Percentiles rank a stretch among this genome's conserved stretches.
Evolutionary conservation across 2,329 filamentous ascomycete species (phyloP).

Genomic region (Phaeosphaeriaceae sp.): DNA sequence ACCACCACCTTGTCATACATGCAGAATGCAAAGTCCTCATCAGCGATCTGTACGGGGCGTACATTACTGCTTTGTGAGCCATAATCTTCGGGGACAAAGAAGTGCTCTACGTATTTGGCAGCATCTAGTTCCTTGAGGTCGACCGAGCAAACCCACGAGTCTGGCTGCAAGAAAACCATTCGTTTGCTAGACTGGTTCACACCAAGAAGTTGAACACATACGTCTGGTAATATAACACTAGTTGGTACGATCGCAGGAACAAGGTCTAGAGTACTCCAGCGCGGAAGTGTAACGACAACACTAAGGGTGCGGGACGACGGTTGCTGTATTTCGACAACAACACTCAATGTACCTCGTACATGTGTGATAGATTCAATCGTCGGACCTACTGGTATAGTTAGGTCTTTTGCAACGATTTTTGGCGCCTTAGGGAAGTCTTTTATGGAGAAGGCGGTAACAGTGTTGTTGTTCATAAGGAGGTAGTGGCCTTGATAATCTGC

Average conservation of each 20-base stretch:
- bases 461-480: background rate
- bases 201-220: too few relatives aligned
- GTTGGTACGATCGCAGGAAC: too few relatives aligned
- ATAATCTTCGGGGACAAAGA: conserved; percentile 3
- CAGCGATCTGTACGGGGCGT: background rate
- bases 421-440: background rate
- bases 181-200: too few relatives aligned
- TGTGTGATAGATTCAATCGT: too few relatives aligned
- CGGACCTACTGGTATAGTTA: too few relatives aligned
- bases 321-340: too few relatives aligned
- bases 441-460: background rate
- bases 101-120: background rate
- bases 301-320: too few relatives aligned
- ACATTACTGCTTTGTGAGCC: background rate
- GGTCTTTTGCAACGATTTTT: background rate
- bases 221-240: too few relatives aligned
- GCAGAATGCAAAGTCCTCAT: conserved; percentile 2
- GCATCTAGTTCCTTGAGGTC: background rate
- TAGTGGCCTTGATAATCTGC: background rate
- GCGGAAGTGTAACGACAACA: too few relatives aligned
- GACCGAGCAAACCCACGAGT: background rate
- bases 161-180: too few relatives aligned
- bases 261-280: too few relatives aligned
- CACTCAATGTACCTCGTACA: too few relatives aligned
- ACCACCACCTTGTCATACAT: conserved; percentile 4